Evolutionary conservation across 2,329 filamentous ascomycete genomes (phyloP), one percentile per base, ranked within the genome.

Genomic region (Stagonosporopsis chrysanthemi): DNA sequence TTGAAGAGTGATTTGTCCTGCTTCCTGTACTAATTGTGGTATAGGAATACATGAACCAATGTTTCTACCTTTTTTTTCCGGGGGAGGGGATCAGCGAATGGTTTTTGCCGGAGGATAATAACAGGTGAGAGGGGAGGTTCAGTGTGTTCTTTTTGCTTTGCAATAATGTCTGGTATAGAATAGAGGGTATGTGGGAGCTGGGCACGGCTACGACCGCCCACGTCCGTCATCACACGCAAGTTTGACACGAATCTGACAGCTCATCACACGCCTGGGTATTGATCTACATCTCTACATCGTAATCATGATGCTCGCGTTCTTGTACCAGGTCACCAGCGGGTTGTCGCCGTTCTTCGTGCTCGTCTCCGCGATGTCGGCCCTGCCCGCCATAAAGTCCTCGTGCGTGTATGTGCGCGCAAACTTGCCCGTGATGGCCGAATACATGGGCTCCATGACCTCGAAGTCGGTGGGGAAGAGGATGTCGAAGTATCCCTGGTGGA

Each of bases 381-480:
- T 97, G 52, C 90, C 85, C 50, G 84, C 84, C 84, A 99, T 88
- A 73, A 98, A 99, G 64, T 96, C 91, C 73, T 94, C 92, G 70
- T 99, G 95, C 35, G 89, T 87, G 74, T 88, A 85, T 48, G 96
- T 91, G 48, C 90, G 86, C 2, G 93, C 97, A 68, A 98, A 82
- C 74, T 96, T 95, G 29, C 94, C 94, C 0, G 95, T 99, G 68
- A 98, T 87, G 60, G 92, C 92, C 53, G 91, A 88, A 79, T 99
- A 99, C 67, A 98, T 87, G 68, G 92, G 88, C 77, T 98, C 92
- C 78, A 95, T 89, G 65, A 96, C 89, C 61, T 86, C 83, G 74
- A 99, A 99, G 77, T 99, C 90, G 11, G 95, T 99, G 0, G 95
- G 95, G 80, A 99, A 99, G 73, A 99, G 88, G 69, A 99, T 97